These are phyloP conservation scores for Aspergillus eucalypticola DNA, from an alignment of 2,329 filamentous ascomycete genomes.

Conservation along the genomic window DNA sequence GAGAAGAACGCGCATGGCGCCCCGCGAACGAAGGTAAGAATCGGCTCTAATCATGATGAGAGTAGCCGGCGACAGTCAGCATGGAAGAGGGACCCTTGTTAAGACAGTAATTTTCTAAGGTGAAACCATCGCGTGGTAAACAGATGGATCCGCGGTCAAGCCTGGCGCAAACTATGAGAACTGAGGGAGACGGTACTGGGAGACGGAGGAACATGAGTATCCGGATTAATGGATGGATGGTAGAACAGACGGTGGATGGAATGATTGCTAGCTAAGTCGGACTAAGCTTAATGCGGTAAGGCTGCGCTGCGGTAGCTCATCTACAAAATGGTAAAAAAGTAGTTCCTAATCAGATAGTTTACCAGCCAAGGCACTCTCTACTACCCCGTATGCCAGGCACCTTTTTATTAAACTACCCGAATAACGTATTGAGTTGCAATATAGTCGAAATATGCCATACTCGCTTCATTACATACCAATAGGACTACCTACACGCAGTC, in stretches of 20 bases:
- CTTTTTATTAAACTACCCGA: no score
- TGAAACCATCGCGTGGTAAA: background rate
- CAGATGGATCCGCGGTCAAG: no score
- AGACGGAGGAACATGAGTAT: no score
- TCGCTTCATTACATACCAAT: no score
- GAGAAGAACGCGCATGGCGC: slow-evolving; percentile 20
- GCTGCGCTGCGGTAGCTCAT: background rate
- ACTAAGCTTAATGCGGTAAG: background rate
- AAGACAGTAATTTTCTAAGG: background rate
- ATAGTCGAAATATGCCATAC: no score
- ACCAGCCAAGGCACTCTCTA: no score
- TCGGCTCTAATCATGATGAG: slow-evolving; percentile 24
- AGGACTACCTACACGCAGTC: no score
- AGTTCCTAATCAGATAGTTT: background rate
- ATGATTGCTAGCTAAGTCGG: background rate
- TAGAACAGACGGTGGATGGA: background rate
- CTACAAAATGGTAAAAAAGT: background rate
- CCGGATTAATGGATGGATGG: background rate
- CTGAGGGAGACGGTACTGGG: background rate
- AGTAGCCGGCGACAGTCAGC: background rate
- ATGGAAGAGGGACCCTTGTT: background rate
- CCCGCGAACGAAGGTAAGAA: slow-evolving; percentile 18
- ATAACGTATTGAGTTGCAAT: no score
- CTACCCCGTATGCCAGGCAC: no score
- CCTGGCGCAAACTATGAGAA: background rate